Evolutionary conservation across 78 protist species (phyloP), one percentile per base, ranked within the genome.

Genomic region (Cavenderia fasciculata): DNA sequence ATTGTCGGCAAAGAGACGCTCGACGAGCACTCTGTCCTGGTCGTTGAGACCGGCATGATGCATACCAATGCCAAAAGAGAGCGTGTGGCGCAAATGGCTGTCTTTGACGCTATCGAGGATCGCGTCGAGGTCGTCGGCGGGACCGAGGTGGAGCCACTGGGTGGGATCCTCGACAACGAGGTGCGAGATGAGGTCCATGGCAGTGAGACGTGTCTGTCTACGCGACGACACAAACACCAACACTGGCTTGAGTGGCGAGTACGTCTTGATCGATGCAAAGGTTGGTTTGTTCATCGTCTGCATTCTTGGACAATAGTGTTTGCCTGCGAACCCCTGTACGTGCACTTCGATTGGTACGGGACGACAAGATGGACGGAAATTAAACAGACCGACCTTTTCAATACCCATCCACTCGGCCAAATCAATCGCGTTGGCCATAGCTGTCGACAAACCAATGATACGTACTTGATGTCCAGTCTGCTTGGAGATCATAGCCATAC

Each of bases 251-350:
- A 29, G 51, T 3, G 95, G 95, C 8, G 96, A 89, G 70, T 95
- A 94, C 40, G 59, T 73, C 8, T 46, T 33, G 79, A 98, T 98
- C 25, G 98, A 97, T 1, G 85, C 89, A 90, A 93, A 99, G 7
- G 96, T 27, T 27, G 99, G 99, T 84, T 97, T 97, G 97, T 99
- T 99, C 99, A 99, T 99, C 23, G 99, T 90, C 12, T 96, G 99
- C 99, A 99, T 99, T n/a, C 99, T 95, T 34, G 99, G 99, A 87
- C 99, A 99, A 92, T 98, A 99, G 94, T 97, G 97, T 82, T 96
- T 92, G 16, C 99, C 99, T 8, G 99, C 94, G 94, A 90, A 97
- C 41, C 94, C 86, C 38, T 93, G 96, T 36, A 97, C 61, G 61
- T 96, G 97, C 0, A 92, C 89, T 46, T 85, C 95, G n/a, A 98